Evolutionary conservation across 176 grass and related monocot genomes (phyloP).

Genomic region (Alloteropsis semialata): DNA sequence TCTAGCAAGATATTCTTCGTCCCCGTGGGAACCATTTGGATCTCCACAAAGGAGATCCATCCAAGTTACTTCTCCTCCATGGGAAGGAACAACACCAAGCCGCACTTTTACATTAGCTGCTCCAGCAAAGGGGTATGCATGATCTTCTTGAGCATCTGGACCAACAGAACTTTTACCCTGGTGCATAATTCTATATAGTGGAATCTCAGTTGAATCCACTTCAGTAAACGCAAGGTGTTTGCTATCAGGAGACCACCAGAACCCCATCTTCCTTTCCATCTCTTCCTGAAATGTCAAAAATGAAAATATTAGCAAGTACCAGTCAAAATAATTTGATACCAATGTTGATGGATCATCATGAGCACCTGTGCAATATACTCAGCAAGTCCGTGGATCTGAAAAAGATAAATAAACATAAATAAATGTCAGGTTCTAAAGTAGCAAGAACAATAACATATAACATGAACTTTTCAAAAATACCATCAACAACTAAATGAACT

Average conservation of each 20-base stretch:
- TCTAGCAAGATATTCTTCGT: slow-evolving; percentile 96
- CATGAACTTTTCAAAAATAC: neutral
- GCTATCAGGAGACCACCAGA: slow-evolving; percentile 99
- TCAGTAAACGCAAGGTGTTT: slow-evolving; percentile 87
- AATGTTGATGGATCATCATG: slow-evolving; percentile 8
- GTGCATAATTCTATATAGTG: slow-evolving; percentile 98
- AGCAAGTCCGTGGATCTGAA: slow-evolving; percentile 90
- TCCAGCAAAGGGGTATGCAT: slow-evolving; percentile 95
- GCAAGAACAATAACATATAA: neutral
- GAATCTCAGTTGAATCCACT: slow-evolving; percentile 90
- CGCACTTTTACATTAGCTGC: slow-evolving; percentile 89
- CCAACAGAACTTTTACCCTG: slow-evolving; percentile 89
- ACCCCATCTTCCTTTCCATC: slow-evolving; percentile 98
- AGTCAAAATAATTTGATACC: slow-evolving; percentile 11
- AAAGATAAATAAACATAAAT: slow-evolving; percentile 58
- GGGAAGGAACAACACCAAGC: slow-evolving; percentile 72
- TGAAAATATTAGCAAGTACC: slow-evolving; percentile 26
- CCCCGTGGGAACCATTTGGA: slow-evolving; percentile 37
- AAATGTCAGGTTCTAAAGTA: slow-evolving; percentile 57
- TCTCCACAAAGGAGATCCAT: slow-evolving; percentile 89
- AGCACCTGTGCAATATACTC: slow-evolving; percentile 98
- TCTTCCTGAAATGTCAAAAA: slow-evolving; percentile 76
- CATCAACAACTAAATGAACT: neutral
- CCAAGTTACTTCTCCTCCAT: slow-evolving; percentile 82
- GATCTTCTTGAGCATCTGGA: slow-evolving; percentile 87